phyloP scores from a whole-genome alignment of 225 moss, liverwort and hornwort genomes.

The Climacium dendroides region DNA sequence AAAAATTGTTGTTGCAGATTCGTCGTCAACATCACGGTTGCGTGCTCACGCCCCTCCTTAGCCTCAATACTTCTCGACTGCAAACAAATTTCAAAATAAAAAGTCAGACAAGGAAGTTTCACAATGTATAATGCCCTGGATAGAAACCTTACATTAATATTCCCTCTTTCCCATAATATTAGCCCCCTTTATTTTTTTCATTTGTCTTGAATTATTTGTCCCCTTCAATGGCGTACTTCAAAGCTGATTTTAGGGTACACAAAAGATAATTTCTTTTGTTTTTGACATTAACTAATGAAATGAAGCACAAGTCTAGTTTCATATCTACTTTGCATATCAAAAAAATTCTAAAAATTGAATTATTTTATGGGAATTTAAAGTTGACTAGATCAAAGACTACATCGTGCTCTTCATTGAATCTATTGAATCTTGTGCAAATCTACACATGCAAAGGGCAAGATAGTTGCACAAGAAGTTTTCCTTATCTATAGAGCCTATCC shows the following conservation, averaged over 20 bases:
- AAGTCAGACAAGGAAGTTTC: neutral
- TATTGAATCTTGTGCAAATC: neutral
- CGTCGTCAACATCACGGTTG: neutral
- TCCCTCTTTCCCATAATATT: neutral
- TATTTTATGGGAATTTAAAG: neutral
- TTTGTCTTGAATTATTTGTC: neutral
- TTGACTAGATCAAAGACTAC: neutral
- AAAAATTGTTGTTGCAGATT: neutral
- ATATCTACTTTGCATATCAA: neutral
- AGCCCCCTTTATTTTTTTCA: too few relatives aligned
- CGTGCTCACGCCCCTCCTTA: constrained; percentile 8
- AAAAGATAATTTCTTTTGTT: neutral
- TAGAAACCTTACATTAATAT: neutral
- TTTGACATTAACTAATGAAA: neutral
- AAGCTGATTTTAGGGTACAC: neutral
- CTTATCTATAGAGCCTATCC: neutral
- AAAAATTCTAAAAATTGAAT: neutral
- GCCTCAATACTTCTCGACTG: constrained; percentile 22
- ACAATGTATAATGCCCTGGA: neutral
- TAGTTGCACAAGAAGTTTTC: neutral
- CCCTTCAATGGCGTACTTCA: neutral
- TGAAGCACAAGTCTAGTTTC: neutral
- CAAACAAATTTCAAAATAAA: neutral
- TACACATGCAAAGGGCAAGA: neutral
- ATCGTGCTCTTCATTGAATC: neutral